Percentiles rank a stretch among this genome's conserved stretches.
phyloP scores from a whole-genome alignment of 140 eudicot genomes.

The Anethum foeniculum region DNA sequence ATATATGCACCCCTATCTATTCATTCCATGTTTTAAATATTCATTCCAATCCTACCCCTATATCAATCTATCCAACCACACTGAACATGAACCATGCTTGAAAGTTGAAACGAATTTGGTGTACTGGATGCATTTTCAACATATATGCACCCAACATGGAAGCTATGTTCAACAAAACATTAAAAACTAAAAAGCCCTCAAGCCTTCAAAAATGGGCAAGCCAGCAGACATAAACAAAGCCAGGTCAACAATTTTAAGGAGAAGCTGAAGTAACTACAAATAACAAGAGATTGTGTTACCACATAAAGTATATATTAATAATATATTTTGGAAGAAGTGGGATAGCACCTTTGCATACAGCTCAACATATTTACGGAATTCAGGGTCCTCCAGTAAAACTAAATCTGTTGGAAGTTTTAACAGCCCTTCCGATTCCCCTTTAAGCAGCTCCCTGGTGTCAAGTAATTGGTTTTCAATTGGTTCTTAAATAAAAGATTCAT shows the following conservation, averaged over 20 bases:
- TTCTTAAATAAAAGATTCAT: background rate
- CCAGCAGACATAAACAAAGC: background rate
- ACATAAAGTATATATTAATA: background rate
- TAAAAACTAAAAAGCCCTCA: background rate
- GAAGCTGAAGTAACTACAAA: background rate
- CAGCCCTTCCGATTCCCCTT: constrained; percentile 88
- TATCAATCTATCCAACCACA: too few species aligned
- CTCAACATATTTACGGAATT: constrained; percentile 50
- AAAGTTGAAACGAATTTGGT: background rate
- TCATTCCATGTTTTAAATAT: too few species aligned
- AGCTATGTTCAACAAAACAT: background rate
- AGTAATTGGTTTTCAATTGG: background rate
- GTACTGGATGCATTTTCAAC: background rate
- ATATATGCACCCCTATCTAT: too few species aligned
- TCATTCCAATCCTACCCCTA: background rate
- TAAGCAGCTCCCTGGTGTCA: constrained; percentile 75
- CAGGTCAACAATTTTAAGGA: background rate
- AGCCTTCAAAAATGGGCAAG: background rate
- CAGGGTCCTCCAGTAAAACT: constrained; percentile 70
- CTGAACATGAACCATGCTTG: background rate
- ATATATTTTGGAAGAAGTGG: background rate
- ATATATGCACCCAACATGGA: background rate
- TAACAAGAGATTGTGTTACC: background rate
- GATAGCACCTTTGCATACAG: constrained; percentile 73
- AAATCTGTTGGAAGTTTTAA: constrained; percentile 76